Evolutionary conservation across 495 filamentous ascomycete species (phyloP).

Genomic region (Penicillium diatomitis): DNA sequence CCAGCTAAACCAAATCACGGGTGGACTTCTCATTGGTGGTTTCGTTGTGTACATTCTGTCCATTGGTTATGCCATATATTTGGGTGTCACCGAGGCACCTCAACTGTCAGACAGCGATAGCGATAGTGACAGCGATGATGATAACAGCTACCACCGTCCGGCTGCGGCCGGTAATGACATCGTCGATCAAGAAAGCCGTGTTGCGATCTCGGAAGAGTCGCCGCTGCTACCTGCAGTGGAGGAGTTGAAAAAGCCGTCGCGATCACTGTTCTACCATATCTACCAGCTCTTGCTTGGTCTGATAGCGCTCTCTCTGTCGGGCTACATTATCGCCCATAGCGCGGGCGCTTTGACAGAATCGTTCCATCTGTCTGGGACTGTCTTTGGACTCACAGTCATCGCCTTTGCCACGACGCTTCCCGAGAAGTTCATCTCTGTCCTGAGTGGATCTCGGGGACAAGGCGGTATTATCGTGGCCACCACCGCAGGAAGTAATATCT

Average conservation of each 20-base stretch:
- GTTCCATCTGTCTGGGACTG: slow-evolving; percentile 32
- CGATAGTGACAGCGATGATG: slow-evolving; percentile 15
- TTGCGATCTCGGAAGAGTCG: slow-evolving; percentile 7
- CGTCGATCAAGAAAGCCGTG: neutral
- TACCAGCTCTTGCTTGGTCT: slow-evolving; percentile 40
- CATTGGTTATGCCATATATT: slow-evolving; percentile 36
- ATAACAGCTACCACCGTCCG: neutral
- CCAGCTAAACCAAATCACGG: slow-evolving; percentile 19
- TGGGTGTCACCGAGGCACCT: slow-evolving; percentile 29
- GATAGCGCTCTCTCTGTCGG: slow-evolving; percentile 36
- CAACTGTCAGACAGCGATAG: slow-evolving; percentile 29
- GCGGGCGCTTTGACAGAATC: slow-evolving; percentile 27
- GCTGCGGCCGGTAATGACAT: neutral
- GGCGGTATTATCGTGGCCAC: slow-evolving; percentile 44
- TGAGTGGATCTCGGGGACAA: slow-evolving; percentile 37
- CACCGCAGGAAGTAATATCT: slow-evolving; percentile 48
- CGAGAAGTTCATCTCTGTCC: slow-evolving; percentile 43
- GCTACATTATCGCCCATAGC: slow-evolving; percentile 38
- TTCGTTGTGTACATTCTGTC: slow-evolving; percentile 42
- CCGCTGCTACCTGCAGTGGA: slow-evolving; percentile 5
- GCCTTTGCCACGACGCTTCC: slow-evolving; percentile 49
- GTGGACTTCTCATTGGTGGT: slow-evolving; percentile 28
- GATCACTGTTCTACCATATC: slow-evolving; percentile 26
- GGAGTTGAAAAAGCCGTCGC: neutral
- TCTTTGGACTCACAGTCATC: slow-evolving; percentile 46